phyloP scores from a whole-genome alignment of 2,329 filamentous ascomycete species.

The Microsporum canis region DNA sequence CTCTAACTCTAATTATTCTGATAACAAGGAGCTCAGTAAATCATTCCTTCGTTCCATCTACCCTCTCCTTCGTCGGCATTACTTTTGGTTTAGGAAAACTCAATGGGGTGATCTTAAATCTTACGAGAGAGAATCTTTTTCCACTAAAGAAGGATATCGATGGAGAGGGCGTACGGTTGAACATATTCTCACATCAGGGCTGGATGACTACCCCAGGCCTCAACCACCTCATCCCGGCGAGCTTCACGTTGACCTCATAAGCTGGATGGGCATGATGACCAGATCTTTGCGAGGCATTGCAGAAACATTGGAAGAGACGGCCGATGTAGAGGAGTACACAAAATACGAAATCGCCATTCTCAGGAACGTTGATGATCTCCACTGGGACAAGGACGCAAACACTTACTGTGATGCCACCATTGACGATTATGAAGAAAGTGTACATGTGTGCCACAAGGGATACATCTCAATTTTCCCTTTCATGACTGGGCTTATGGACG shows the following conservation, averaged over 20 bases:
- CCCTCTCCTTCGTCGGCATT: constrained; percentile 77
- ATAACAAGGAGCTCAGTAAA: constrained; percentile 55
- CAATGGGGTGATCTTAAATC: constrained; percentile 81
- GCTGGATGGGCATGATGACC: constrained; percentile 96
- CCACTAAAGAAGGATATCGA: constrained; percentile 81
- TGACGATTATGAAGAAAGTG: constrained; percentile 85
- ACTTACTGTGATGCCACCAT: constrained; percentile 93
- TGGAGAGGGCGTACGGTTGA: constrained; percentile 83
- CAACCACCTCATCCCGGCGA: constrained; percentile 92
- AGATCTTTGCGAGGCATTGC: constrained; percentile 74
- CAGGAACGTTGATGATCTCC: constrained; percentile 79
- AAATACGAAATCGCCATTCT: constrained; percentile 65
- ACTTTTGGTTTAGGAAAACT: constrained; percentile 88
- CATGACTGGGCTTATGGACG: constrained; percentile 64
- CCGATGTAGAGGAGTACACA: constrained; percentile 63
- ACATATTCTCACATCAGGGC: constrained; percentile 82
- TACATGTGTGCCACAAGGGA: constrained; percentile 87
- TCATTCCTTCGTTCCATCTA: constrained; percentile 68
- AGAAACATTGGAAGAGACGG: constrained; percentile 57
- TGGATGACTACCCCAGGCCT: constrained; percentile 91
- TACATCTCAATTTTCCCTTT: constrained; percentile 93
- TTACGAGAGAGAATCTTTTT: constrained; percentile 82
- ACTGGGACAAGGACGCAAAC: constrained; percentile 72
- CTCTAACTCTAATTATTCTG: constrained; percentile 53
- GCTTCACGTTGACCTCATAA: constrained; percentile 86